Evolutionary conservation across 2,329 filamentous ascomycete genomes (phyloP).

Genomic region (Xylaria sp.): DNA sequence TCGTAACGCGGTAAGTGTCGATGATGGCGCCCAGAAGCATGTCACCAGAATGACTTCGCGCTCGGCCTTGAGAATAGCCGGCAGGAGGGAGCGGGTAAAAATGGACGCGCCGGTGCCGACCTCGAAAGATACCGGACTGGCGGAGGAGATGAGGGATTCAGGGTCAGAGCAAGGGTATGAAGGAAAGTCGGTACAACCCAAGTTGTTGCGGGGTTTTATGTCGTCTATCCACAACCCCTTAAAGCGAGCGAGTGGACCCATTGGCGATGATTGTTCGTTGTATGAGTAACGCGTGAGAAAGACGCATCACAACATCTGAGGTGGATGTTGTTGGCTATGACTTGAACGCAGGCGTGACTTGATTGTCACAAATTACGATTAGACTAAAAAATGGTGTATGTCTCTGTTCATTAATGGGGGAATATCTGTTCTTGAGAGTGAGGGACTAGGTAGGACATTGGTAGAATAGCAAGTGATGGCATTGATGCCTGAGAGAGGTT

Average conservation of each 20-base stretch:
- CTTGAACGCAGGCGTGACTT: neutral
- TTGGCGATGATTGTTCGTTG: conserved; percentile 2
- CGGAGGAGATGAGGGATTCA: conserved; percentile 44
- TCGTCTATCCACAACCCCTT: conserved; percentile 24
- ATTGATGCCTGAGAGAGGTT: no score
- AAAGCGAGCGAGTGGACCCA: conserved; percentile 22
- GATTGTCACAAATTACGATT: no score
- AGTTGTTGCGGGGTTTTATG: conserved; percentile 9
- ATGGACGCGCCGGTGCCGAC: conserved; percentile 56
- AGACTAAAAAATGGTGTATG: no score
- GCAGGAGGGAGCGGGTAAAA: conserved; percentile 50
- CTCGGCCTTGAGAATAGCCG: conserved; percentile 55
- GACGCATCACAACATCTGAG: neutral
- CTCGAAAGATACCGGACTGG: conserved; percentile 43
- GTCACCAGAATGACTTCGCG: conserved; percentile 70
- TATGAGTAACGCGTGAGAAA: neutral
- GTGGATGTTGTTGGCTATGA: neutral
- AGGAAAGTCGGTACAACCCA: conserved; percentile 39
- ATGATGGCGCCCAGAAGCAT: conserved; percentile 73
- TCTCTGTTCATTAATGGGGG: no score
- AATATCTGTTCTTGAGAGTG: no score
- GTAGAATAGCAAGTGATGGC: no score
- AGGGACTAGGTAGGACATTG: no score
- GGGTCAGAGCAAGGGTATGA: conserved; percentile 42
- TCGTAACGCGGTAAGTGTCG: conserved; percentile 53